Conservation (phyloP, 352 stramenopile genomes). For the Pythium plurisporium region DNA sequence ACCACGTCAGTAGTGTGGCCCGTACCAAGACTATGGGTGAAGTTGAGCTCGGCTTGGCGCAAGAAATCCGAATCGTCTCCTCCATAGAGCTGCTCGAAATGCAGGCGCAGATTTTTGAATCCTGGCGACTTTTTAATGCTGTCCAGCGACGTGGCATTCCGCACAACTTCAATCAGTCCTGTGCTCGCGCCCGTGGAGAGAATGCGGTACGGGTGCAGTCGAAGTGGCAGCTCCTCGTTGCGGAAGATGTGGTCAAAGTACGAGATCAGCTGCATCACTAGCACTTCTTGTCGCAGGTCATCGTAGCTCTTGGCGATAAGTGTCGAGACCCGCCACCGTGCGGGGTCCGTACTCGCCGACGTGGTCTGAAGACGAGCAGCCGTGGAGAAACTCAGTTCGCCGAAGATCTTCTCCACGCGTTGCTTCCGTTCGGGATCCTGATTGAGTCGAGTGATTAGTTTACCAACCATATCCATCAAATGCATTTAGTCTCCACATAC, state of each 20-base stretch:
- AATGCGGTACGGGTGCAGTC: slow-evolving; percentile 94
- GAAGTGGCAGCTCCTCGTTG: slow-evolving; percentile 87
- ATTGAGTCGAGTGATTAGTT: too few relatives aligned
- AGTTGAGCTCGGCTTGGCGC: slow-evolving; percentile 69
- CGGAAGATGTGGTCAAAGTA: slow-evolving; percentile 94
- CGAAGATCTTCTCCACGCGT: slow-evolving; percentile 61
- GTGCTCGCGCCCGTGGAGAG: slow-evolving; percentile 92
- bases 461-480: too few relatives aligned
- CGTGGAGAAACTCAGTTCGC: slow-evolving; percentile 54
- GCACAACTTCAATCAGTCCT: slow-evolving; percentile 95
- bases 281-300: slow-evolving; percentile 96
- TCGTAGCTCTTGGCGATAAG: slow-evolving; percentile 98
- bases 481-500: too few relatives aligned
- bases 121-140: slow-evolving; percentile 90
- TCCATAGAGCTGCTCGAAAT: slow-evolving; percentile 94
- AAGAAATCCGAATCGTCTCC: slow-evolving; percentile 41
- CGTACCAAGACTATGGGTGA: slow-evolving; percentile 81
- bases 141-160: slow-evolving; percentile 96
- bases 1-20: slow-evolving; percentile 12
- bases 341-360: slow-evolving; percentile 2
- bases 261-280: slow-evolving; percentile 97
- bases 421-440: slow-evolving; percentile 41
- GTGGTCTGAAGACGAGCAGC: slow-evolving; percentile 29
- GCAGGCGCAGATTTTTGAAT: slow-evolving; percentile 83
- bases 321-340: slow-evolving; percentile 46